phyloP scores from a whole-genome alignment of 495 filamentous ascomycete genomes.

The Evansstolkia leycettana region DNA sequence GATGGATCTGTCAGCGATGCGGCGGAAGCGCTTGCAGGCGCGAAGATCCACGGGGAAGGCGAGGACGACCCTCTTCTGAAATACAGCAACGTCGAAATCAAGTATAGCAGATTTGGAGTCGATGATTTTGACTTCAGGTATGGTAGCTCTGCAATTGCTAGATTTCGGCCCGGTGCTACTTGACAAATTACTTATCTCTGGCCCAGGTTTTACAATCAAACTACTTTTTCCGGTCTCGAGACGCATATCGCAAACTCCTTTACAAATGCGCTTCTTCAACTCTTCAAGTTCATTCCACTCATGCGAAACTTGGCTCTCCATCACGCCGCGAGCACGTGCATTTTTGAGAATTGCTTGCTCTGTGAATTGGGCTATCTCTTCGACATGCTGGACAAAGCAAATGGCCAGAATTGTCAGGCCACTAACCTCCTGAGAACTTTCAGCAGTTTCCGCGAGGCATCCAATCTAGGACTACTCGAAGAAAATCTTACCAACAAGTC shows the following conservation, averaged over 20 bases:
- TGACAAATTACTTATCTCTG: conserved; percentile 3
- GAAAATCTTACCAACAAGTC: conserved; percentile 60
- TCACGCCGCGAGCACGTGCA: conserved; percentile 74
- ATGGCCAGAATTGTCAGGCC: conserved; percentile 89
- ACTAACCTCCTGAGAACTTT: conserved; percentile 90
- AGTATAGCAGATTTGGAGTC: conserved; percentile 93
- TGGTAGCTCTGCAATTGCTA: conserved; percentile 11
- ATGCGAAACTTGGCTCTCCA: conserved; percentile 83
- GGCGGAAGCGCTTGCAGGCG: conserved; percentile 44
- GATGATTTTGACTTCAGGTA: conserved; percentile 97
- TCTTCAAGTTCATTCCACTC: conserved; percentile 80
- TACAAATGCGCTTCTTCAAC: conserved; percentile 82
- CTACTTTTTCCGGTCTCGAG: conserved; percentile 78
- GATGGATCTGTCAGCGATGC: conserved; percentile 50
- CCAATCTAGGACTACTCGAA: conserved; percentile 63
- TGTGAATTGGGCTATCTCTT: conserved; percentile 94
- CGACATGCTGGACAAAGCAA: conserved; percentile 95
- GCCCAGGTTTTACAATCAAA: conserved; percentile 80
- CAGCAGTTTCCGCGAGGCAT: conserved; percentile 61
- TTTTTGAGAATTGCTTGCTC: conserved; percentile 69
- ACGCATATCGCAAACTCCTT: conserved; percentile 96
- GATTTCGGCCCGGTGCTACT: neutral
- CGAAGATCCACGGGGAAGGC: conserved; percentile 49
- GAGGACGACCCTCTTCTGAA: conserved; percentile 64
- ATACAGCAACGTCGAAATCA: conserved; percentile 88